Evolutionary conservation across 78 protist species (phyloP), one percentile per base, ranked within the genome.

Genomic region (Dictyostelium firmibasis): DNA sequence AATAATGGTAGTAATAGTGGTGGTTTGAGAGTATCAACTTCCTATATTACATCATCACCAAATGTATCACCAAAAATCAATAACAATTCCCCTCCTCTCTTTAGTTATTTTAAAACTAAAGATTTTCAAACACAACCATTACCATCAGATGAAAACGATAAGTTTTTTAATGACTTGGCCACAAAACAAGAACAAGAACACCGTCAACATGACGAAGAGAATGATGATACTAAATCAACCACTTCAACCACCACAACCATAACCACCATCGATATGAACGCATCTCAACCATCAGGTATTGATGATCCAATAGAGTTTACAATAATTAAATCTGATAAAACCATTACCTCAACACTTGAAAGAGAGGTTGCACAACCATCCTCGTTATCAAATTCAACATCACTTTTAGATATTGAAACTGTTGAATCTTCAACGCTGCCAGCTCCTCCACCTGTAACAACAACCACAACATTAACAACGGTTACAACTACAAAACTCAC

Each of bases 261-360:
- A 23, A 62, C 72, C 2, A 62, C 72, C 23, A 62, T 62, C 13
- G 72, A 62, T 62, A 62, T 62, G 33, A 62, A 62, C n/a, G 33
- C 72, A 25, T 25, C 25, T 8, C 72, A 62, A n/a, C 72, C 72
- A 62, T 62, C 72, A n/a, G 29, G 72, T 25, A 62, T 62, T 62
- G 72, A 62, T 25, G 72, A 62, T 62, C 72, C 72, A 62, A 62
- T 62, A 25, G 72, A 62, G 8, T 62, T 62, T 62, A 62, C 72
- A 62, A 62, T 62, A n/a, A 62, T 62, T 62, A 62, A 62, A 62
- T 62, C 72, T n/a, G 72, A 62, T 62, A 62, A 62, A 62, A 62
- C 72, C 1, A n/a, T 23, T 25, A 62, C 72, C 0, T 62, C 72
- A n/a, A 62, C 72, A 23, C 4, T 62, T 18, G 72, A 62, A 62